Percentiles rank a stretch among this genome's conserved stretches.
These are phyloP conservation scores for Podospora sp. DNA, from an alignment of 495 filamentous ascomycete species.

Conservation along the genomic window DNA sequence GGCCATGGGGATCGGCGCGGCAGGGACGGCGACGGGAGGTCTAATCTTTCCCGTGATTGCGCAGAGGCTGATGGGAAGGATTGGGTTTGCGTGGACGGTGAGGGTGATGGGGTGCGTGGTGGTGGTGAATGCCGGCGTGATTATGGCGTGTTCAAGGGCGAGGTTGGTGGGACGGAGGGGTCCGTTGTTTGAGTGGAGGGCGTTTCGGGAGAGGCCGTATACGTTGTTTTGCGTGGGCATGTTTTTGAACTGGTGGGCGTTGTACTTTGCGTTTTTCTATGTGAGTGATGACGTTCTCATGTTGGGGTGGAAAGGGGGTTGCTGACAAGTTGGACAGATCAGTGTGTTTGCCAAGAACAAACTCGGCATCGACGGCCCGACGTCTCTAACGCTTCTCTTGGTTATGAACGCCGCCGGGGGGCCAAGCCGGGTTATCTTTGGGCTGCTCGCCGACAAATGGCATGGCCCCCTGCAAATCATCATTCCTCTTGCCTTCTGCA, in stretches of 20 bases:
- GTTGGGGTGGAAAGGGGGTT: constrained; percentile 44
- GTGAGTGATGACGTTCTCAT: constrained; percentile 42
- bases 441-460: constrained; percentile 62
- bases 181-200: constrained; percentile 66
- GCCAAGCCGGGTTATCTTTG: constrained; percentile 66
- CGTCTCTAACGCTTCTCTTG: constrained; percentile 67
- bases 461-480: constrained; percentile 63
- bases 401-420: constrained; percentile 73
- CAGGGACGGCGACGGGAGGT: constrained; percentile 74
- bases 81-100: constrained; percentile 82
- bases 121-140: constrained; percentile 53
- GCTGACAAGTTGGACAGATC: constrained; percentile 58
- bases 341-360: constrained; percentile 55
- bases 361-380: constrained; percentile 49
- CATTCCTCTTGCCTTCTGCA: constrained; percentile 54
- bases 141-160: constrained; percentile 62
- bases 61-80: constrained; percentile 62
- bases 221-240: constrained; percentile 52
- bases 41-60: constrained; percentile 78
- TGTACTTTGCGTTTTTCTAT: constrained; percentile 37
- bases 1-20: constrained; percentile 68
- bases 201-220: constrained; percentile 69
- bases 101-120: constrained; percentile 70
- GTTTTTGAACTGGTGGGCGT: constrained; percentile 55
- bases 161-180: constrained; percentile 51